Evolutionary conservation across 495 filamentous ascomycete species (phyloP).

Genomic region (Trichoderma erinaceum): DNA sequence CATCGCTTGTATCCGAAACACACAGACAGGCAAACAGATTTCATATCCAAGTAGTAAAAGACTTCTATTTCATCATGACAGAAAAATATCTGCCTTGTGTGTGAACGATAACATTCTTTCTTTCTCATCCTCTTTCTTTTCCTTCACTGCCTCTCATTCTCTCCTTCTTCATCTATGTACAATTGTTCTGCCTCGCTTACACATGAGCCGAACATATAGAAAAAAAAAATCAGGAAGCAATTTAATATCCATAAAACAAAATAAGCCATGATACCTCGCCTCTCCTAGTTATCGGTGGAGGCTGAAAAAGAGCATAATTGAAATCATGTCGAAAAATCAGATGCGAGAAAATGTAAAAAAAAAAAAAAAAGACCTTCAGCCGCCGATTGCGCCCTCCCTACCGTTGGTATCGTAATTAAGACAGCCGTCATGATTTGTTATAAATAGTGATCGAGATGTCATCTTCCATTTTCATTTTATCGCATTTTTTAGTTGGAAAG

Average conservation of each 20-base stretch:
- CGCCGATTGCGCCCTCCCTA: constrained; percentile 11
- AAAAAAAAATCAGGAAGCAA: neutral
- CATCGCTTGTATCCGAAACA: neutral
- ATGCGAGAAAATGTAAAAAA: neutral
- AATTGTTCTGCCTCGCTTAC: neutral
- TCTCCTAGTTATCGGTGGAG: too few relatives aligned
- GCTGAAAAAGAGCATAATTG: too few relatives aligned
- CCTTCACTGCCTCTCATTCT: too few relatives aligned
- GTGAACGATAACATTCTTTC: neutral
- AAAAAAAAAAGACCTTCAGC: constrained; percentile 2
- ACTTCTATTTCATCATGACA: neutral
- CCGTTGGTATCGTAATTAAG: constrained; percentile 12
- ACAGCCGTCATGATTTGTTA: constrained; percentile 9
- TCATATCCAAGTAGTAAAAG: neutral
- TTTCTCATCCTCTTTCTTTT: neutral
- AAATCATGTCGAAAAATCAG: neutral
- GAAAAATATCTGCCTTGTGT: neutral
- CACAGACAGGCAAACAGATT: neutral
- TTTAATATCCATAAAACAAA: too few relatives aligned
- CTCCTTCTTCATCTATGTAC: neutral
- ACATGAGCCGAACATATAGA: neutral
- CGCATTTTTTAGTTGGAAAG: neutral
- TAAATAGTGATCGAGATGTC: constrained; percentile 4
- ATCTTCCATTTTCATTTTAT: neutral
- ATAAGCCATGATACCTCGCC: too few relatives aligned